Conservation (phyloP, 2,329 filamentous ascomycete genomes). For the Blumeria hordei region DNA sequence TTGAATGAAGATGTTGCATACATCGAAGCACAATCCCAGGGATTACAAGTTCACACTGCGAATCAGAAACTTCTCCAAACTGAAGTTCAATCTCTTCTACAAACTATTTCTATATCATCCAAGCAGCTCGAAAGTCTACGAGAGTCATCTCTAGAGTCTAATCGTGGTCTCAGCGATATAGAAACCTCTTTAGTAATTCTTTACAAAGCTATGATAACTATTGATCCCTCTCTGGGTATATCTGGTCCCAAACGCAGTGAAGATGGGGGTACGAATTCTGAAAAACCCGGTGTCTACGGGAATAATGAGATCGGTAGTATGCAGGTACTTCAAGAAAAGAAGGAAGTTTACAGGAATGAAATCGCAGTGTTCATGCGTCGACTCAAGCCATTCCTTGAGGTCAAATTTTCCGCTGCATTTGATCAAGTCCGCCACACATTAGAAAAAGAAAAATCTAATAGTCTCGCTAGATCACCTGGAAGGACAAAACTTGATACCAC, state of each 20-base stretch:
- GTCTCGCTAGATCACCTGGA: slow-evolving; percentile 21
- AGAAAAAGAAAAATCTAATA: slow-evolving; percentile 22
- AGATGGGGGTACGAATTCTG: slow-evolving; percentile 12
- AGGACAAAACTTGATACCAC: slow-evolving; percentile 41
- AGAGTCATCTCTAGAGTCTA: slow-evolving; percentile 46
- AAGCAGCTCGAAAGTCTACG: slow-evolving; percentile 52
- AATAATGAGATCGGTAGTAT: slow-evolving; percentile 45
- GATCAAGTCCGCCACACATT: slow-evolving; percentile 42
- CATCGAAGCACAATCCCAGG: slow-evolving; percentile 92
- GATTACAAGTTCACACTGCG: slow-evolving; percentile 85
- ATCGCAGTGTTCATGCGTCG: slow-evolving; percentile 54
- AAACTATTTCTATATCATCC: slow-evolving; percentile 70
- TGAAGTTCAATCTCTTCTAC: slow-evolving; percentile 69
- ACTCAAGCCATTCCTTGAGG: slow-evolving; percentile 58
- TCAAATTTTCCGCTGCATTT: slow-evolving; percentile 55
- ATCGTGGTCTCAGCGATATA: slow-evolving; percentile 48
- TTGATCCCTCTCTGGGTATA: slow-evolving; percentile 53
- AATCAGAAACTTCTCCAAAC: slow-evolving; percentile 82
- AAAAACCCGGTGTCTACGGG: slow-evolving; percentile 20
- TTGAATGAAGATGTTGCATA: slow-evolving; percentile 89
- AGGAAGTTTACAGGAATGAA: slow-evolving; percentile 63
- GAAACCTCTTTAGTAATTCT: slow-evolving; percentile 56
- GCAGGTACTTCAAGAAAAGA: slow-evolving; percentile 86
- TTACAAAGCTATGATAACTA: slow-evolving; percentile 82
- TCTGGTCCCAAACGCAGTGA: slow-evolving; percentile 18